These are phyloP conservation scores for Linum tenue DNA, from an alignment of 345 rosid species.

Conservation along the genomic window DNA sequence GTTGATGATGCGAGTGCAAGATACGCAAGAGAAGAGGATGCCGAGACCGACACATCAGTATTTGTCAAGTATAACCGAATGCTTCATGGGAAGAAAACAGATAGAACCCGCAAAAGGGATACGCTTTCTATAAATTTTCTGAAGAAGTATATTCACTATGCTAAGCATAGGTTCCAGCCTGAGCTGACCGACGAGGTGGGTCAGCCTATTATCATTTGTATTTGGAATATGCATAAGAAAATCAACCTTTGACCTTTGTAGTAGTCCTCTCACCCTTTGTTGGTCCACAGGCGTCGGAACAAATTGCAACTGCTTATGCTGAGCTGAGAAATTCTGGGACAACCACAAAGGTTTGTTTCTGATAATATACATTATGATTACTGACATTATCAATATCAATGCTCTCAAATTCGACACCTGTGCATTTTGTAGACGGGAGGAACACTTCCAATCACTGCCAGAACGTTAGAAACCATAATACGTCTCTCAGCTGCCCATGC, in stretches of 20 bases:
- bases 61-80: slow-evolving; percentile 85
- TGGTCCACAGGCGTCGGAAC: slow-evolving; percentile 70
- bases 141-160: slow-evolving; percentile 94
- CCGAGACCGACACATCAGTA: slow-evolving; percentile 59
- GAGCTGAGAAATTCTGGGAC: slow-evolving; percentile 81
- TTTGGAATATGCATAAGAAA: background rate
- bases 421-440: slow-evolving; percentile 76
- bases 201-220: background rate
- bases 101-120: slow-evolving; percentile 60
- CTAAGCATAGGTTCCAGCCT: slow-evolving; percentile 90
- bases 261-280: background rate
- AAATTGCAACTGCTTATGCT: slow-evolving; percentile 85
- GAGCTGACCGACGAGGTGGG: slow-evolving; percentile 88
- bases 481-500: slow-evolving; percentile 99
- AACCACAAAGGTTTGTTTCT: slow-evolving; percentile 49
- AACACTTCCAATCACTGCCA: slow-evolving; percentile 94
- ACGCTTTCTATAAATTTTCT: slow-evolving; percentile 79
- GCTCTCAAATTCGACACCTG: slow-evolving; percentile 8
- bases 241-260: background rate
- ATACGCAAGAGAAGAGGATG: slow-evolving; percentile 72
- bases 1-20: slow-evolving; percentile 62
- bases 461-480: slow-evolving; percentile 94
- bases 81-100: slow-evolving; percentile 78
- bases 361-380: background rate
- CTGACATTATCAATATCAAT: background rate